Evolutionary conservation across 331 rosid genomes (phyloP).

Genomic region (Dryas integrifolia): DNA sequence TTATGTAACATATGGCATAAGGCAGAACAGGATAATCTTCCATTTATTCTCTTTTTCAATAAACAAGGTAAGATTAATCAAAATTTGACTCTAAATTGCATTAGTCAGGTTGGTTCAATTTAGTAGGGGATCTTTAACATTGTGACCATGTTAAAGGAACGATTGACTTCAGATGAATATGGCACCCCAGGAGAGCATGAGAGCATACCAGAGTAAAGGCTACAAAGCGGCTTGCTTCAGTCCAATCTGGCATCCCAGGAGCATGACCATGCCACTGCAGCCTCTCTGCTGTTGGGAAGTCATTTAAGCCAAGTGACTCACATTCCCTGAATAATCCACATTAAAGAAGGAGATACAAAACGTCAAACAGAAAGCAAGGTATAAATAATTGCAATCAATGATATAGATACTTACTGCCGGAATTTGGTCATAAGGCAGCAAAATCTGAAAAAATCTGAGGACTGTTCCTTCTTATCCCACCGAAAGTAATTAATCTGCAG

Average conservation of each 20-base stretch:
- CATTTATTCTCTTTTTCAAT: background rate
- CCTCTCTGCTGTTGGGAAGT: conserved; percentile 87
- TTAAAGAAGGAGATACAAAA: conserved; percentile 14
- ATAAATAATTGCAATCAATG: background rate
- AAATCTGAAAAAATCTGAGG: conserved; percentile 78
- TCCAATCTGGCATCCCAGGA: conserved; percentile 86
- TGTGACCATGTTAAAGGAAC: background rate
- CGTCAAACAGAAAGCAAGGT: conserved; percentile 16
- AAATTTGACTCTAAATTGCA: background rate
- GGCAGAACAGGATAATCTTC: background rate
- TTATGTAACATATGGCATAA: background rate
- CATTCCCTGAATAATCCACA: conserved; percentile 60
- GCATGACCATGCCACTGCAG: conserved; percentile 93
- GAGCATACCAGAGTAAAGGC: conserved; percentile 74
- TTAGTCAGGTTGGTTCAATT: background rate
- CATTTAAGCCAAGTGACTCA: conserved; percentile 75
- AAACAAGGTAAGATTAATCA: background rate
- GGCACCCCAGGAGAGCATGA: conserved; percentile 6
- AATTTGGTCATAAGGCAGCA: conserved; percentile 74
- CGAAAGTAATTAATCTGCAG: conserved; percentile 80
- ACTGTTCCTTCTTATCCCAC: conserved; percentile 89
- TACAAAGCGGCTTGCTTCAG: conserved; percentile 79
- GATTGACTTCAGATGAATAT: background rate
- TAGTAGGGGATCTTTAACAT: background rate
- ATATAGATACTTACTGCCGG: conserved; percentile 51